These are phyloP conservation scores for Calocera viscosa DNA, from an alignment of 768 basidiomycete genomes.

Conservation along the genomic window DNA sequence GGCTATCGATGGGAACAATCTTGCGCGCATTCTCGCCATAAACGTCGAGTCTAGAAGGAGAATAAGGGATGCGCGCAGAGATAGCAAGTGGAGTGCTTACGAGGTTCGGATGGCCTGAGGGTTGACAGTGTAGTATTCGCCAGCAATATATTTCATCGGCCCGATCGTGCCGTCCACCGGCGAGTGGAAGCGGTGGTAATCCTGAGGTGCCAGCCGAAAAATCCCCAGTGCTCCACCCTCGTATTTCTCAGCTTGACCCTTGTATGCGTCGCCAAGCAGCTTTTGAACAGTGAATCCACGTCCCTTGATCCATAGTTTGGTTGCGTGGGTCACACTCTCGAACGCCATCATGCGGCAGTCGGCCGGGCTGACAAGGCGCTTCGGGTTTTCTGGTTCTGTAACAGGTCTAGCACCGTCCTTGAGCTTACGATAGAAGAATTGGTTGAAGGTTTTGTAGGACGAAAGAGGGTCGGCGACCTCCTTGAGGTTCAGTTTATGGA, in stretches of 20 bases:
- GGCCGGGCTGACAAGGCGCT: conserved; percentile 72
- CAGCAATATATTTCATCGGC: conserved; percentile 65
- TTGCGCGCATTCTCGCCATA: conserved; percentile 91
- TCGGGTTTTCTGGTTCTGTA: conserved; percentile 58
- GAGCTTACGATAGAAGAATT: conserved; percentile 89
- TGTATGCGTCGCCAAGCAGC: conserved; percentile 69
- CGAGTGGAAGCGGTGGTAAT: conserved; percentile 88
- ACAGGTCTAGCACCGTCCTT: conserved; percentile 70
- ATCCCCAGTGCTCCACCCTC: conserved; percentile 74
- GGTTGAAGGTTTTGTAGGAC: conserved; percentile 84
- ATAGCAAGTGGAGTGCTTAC: conserved; percentile 11
- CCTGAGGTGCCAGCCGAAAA: conserved; percentile 77
- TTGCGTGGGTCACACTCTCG: conserved; percentile 73
- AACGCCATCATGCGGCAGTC: conserved; percentile 97
- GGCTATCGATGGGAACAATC: conserved; percentile 82
- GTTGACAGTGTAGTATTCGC: conserved; percentile 95
- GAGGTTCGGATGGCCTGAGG: conserved; percentile 87
- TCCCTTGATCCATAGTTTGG: conserved; percentile 91
- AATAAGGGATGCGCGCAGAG: background rate
- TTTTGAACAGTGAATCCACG: conserved; percentile 75
- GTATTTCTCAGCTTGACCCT: conserved; percentile 55
- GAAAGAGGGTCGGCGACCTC: conserved; percentile 75
- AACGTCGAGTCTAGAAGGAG: conserved; percentile 47
- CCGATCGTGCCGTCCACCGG: conserved; percentile 80
- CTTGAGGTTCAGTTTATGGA: conserved; percentile 69